Conservation (phyloP, 202 grass and related monocot species). For the Zoysia matrella region DNA sequence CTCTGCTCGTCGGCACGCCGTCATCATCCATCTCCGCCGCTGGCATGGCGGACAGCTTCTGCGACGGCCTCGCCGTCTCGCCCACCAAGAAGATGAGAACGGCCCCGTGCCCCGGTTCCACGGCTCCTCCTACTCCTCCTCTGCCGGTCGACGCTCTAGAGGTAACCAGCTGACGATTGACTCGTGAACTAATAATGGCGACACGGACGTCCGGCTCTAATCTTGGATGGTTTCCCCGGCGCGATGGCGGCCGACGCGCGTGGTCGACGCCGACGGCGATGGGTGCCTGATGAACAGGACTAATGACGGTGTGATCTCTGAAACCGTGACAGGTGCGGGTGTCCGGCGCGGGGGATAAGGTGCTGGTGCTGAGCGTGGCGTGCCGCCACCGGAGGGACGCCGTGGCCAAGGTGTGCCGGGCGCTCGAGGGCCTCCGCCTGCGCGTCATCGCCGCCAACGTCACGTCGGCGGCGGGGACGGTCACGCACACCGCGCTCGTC, state of each 20-base stretch:
- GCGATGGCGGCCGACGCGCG: too few species aligned
- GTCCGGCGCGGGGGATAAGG: slow-evolving; percentile 36
- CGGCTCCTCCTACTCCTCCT: background rate
- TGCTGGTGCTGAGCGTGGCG: slow-evolving; percentile 54
- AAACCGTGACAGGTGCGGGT: slow-evolving; percentile 53
- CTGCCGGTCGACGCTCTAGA: slow-evolving; percentile 49
- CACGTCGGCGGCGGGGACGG: slow-evolving; percentile 51
- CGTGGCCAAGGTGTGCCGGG: slow-evolving; percentile 57
- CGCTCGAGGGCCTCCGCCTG: slow-evolving; percentile 55
- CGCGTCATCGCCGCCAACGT: slow-evolving; percentile 56
- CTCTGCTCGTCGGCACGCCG: background rate
- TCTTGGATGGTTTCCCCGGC: background rate
- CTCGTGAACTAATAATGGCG: background rate
- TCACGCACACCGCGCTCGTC: slow-evolving; percentile 60
- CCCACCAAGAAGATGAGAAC: slow-evolving; percentile 33
- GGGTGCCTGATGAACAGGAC: too few species aligned
- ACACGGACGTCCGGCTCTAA: background rate
- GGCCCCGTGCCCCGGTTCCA: background rate
- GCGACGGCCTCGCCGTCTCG: background rate
- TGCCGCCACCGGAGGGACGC: slow-evolving; percentile 59
- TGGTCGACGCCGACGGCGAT: too few species aligned
- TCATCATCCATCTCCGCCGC: background rate
- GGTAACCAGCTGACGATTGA: slow-evolving; percentile 23
- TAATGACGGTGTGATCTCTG: too few species aligned
- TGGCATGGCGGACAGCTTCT: background rate